Conservation (phyloP, 768 basidiomycete genomes). For the Pisolithus tinctorius region DNA sequence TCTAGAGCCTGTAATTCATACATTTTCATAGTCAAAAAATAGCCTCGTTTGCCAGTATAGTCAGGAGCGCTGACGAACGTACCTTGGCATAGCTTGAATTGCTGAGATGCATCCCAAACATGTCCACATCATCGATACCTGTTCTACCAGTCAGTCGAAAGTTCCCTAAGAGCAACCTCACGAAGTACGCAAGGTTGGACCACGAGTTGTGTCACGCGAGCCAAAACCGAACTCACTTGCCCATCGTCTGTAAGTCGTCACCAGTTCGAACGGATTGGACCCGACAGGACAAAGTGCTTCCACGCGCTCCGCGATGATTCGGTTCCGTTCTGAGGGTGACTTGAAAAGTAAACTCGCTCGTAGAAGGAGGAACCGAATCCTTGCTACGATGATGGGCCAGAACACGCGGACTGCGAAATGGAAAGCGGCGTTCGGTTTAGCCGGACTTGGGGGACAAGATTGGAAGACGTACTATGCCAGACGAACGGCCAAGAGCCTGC, state of each 20-base stretch:
- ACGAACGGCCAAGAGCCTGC: slow-evolving; percentile 53
- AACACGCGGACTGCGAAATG: slow-evolving; percentile 44
- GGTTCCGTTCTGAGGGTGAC: slow-evolving; percentile 24
- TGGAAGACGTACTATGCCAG: slow-evolving; percentile 57
- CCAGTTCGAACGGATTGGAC: slow-evolving; percentile 44
- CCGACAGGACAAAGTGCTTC: slow-evolving; percentile 50
- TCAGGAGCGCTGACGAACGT: slow-evolving; percentile 2
- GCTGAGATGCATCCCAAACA: slow-evolving; percentile 64
- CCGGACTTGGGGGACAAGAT: not conserved
- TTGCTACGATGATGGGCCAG: slow-evolving; percentile 35
- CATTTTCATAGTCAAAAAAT: not conserved
- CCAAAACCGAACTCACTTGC: slow-evolving; percentile 38
- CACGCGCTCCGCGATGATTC: slow-evolving; percentile 37
- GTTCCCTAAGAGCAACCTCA: not conserved
- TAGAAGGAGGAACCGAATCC: slow-evolving; percentile 28
- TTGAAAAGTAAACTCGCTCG: slow-evolving; percentile 33
- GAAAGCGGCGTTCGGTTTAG: not conserved
- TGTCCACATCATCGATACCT: slow-evolving; percentile 67
- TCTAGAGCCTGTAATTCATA: slow-evolving; percentile 33
- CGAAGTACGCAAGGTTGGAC: too few species aligned
- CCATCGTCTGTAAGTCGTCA: slow-evolving; percentile 38
- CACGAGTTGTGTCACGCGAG: not conserved
- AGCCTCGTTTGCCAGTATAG: not conserved
- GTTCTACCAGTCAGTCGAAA: slow-evolving; percentile 1
- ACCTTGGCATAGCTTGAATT: slow-evolving; percentile 80